Evolutionary conservation across 176 grass and related monocot genomes (phyloP), one percentile per base, ranked within the genome.

Genomic region (Raddia distichophylla): DNA sequence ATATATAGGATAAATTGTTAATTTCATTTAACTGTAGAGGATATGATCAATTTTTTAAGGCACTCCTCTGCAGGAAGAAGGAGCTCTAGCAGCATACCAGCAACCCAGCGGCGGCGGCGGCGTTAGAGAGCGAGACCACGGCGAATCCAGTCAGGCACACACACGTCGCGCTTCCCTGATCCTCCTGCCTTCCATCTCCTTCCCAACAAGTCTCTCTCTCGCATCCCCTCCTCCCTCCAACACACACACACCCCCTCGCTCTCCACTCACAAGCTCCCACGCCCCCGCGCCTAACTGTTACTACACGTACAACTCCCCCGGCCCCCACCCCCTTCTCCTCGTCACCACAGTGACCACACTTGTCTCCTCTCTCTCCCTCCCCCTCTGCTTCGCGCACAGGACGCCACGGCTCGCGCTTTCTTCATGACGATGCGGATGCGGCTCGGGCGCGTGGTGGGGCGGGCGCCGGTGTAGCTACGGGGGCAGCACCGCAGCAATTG

Each of bases 391-490:
- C 59, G 69, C 54, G 52, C 48, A 52, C 47, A 32, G 34, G 12
- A 76, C 12, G 42, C 80, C 58, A 83, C 73, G 33, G 56, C 80
- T 54, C 70, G 73, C 55, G 66, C 69, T 64, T 6, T n/a, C 20
- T n/a, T 13, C 49, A 61, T 18, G 49, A 37, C 55, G 45, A 60
- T 33, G 69, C 82, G 64, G 42, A 47, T 69, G 13, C 7, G 18
- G 75, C 52, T 82, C 82, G 68, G 63, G 64, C n/a, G 16, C 17
- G 80, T 48, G 15, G 63, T 52, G 20, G 48, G 6, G 44, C 60
- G 17, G 56, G 15, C 69, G 77, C 64, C 40, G 85, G 85, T 76
- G 85, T 47, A 84, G 33, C 27, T 80, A 42, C 60, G 33, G 69
- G 69, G 60, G 44, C 7, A 20, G 27, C 27, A 27, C 27, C 27